Evolutionary conservation across 2,329 filamentous ascomycete genomes (phyloP), one percentile per base, ranked within the genome.

Genomic region (Exophiala aquamarina): DNA sequence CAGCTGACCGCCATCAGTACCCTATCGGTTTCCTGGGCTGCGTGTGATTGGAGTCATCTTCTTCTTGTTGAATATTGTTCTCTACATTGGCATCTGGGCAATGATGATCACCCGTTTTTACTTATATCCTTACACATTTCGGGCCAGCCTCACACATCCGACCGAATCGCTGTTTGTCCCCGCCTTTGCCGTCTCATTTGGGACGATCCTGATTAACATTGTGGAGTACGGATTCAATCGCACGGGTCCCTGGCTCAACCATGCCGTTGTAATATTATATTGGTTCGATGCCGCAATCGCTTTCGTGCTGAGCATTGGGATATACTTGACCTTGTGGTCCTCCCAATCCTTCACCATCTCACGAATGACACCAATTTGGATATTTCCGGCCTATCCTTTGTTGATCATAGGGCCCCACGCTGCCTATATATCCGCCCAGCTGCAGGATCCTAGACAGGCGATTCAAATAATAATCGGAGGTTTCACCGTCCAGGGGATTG

Each of bases 281-380:
- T 93, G 87, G 88, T 67, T 86, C 23, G 88, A 92, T 61, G 76
- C 81, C 44, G 77, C 75, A 3, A 63, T 89, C 34, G 85, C 86
- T n/a, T 72, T 88, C 13, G 58, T 81, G 10, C 78, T 83, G 35
- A 87, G 84, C 43, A 78, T 84, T 10, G 79, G 79, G 4, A 83
- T 93, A 42, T 93, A 92, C 61, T 72, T 92, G 11, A 78, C 86
- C 32, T 72, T 92, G 63, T 84, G 81, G 81, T 81, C 77, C 2
- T 84, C 80, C 0, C 77, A 80, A 50, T 81, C 78, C 2, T 83
- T 82, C 57, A 83, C 89, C 0, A 87, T 93, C 38, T 84, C 87
- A 26, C 83, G 83, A 42, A 93, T 94, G 89, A 93, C 88, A 0
- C 88, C 88, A 0, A 82, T 89, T 14, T 93, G 88, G 88, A 89